Conservation (phyloP, 441 rosid species). For the Manihot esculenta region DNA sequence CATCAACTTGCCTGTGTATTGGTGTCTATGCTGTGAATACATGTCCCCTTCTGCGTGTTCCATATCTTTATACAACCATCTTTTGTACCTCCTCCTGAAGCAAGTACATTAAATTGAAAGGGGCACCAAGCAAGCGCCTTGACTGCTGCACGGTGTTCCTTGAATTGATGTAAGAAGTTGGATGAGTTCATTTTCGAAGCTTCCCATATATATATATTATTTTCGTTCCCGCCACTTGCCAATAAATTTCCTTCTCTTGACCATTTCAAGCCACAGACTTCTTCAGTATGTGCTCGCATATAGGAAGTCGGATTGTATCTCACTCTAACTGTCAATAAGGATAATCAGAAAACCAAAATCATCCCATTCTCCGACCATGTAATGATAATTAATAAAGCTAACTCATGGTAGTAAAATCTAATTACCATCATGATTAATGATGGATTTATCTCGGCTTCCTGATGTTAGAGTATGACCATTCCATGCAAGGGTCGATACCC, state of each 20-base stretch:
- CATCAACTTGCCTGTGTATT: slow-evolving; percentile 44
- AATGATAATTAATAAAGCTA: not conserved
- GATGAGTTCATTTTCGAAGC: slow-evolving; percentile 44
- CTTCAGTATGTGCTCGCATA: slow-evolving; percentile 35
- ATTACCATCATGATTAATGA: slow-evolving; percentile 48
- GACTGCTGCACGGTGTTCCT: slow-evolving; percentile 52
- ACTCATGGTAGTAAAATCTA: not conserved
- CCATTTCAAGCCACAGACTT: slow-evolving; percentile 61
- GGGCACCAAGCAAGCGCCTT: slow-evolving; percentile 77
- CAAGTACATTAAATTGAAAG: slow-evolving; percentile 49
- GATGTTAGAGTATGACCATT: slow-evolving; percentile 43
- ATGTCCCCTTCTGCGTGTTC: slow-evolving; percentile 41
- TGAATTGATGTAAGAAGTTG: slow-evolving; percentile 37
- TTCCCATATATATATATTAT: slow-evolving; percentile 50
- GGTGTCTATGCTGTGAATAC: slow-evolving; percentile 39
- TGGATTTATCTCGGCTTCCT: slow-evolving; percentile 47
- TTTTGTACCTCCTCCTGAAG: slow-evolving; percentile 59
- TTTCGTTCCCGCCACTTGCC: slow-evolving; percentile 67
- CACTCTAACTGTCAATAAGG: slow-evolving; percentile 36
- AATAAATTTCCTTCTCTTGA: slow-evolving; percentile 41
- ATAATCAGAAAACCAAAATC: not conserved
- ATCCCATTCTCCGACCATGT: not conserved
- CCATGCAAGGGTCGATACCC: slow-evolving; percentile 45
- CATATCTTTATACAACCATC: slow-evolving; percentile 55
- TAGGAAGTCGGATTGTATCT: slow-evolving; percentile 27